Percentiles rank a stretch among this genome's conserved stretches.
Conservation (phyloP, 2,329 filamentous ascomycete genomes). For the Byssoonygena ceratinophila region DNA sequence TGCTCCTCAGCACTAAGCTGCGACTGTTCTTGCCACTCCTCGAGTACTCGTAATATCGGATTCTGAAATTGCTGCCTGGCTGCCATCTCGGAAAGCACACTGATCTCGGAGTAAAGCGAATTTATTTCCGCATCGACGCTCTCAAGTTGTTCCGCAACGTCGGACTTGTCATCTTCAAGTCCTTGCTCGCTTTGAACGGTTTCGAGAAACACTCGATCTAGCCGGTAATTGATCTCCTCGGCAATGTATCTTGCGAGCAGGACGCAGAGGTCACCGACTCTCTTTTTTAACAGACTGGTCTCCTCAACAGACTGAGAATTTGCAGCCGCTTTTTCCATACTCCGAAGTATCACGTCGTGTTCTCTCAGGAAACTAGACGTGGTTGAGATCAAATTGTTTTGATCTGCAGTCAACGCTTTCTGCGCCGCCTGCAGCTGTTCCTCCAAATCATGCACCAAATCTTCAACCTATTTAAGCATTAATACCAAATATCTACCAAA, state of each 20-base stretch:
- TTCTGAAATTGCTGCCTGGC: slow-evolving; percentile 35
- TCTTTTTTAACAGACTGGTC: slow-evolving; percentile 24
- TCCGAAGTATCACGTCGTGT: slow-evolving; percentile 28
- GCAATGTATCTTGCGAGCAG: slow-evolving; percentile 26
- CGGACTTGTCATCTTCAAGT: neutral
- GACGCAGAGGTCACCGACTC: slow-evolving; percentile 23
- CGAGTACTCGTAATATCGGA: slow-evolving; percentile 30
- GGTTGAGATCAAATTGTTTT: slow-evolving; percentile 26
- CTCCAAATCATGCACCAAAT: slow-evolving; percentile 28
- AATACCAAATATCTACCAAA: neutral
- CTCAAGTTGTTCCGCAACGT: slow-evolving; percentile 18
- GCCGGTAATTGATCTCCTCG: slow-evolving; percentile 31
- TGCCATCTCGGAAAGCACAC: slow-evolving; percentile 33
- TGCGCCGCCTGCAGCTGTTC: slow-evolving; percentile 23
- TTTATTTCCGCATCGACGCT: slow-evolving; percentile 30
- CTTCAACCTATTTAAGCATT: slow-evolving; percentile 25
- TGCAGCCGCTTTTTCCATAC: slow-evolving; percentile 25
- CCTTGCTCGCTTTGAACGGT: neutral
- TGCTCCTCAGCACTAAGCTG: slow-evolving; percentile 26
- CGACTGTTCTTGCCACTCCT: slow-evolving; percentile 25
- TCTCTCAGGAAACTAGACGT: slow-evolving; percentile 29
- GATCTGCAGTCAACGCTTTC: slow-evolving; percentile 26
- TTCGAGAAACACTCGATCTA: slow-evolving; percentile 34
- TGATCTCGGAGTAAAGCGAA: slow-evolving; percentile 33
- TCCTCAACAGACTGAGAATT: slow-evolving; percentile 24